Conservation (phyloP, 2,329 filamentous ascomycete species). For the Passalora sequoiae region DNA sequence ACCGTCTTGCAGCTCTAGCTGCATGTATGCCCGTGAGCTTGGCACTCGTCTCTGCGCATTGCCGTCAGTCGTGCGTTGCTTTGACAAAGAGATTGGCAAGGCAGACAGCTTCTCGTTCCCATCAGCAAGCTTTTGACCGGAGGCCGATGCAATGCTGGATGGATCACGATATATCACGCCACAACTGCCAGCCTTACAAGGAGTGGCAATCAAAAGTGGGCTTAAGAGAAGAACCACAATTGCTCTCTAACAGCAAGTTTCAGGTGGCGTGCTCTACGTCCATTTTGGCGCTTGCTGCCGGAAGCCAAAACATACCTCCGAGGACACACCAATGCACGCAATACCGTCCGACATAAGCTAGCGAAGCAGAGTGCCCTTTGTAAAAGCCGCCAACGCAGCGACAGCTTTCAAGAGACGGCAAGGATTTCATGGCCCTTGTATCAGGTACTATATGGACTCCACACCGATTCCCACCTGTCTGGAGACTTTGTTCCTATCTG, state of each 20-base stretch:
- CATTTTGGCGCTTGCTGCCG: constrained; percentile 1
- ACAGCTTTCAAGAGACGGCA: too few species aligned
- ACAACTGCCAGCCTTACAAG: background rate
- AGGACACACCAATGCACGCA: background rate
- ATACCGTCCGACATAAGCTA: background rate
- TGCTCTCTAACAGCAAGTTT: constrained; percentile 1
- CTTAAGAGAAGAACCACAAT: background rate
- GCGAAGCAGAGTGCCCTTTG: background rate
- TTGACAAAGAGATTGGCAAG: constrained; percentile 1
- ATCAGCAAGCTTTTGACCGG: too few species aligned
- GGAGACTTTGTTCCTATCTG: background rate
- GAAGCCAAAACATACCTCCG: background rate
- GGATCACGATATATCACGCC: background rate
- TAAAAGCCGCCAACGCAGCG: background rate
- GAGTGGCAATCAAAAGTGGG: background rate
- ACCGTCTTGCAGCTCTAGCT: constrained; percentile 3
- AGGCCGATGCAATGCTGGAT: too few species aligned
- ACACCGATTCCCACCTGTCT: constrained; percentile 1
- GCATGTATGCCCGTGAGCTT: background rate
- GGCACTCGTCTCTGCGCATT: constrained; percentile 3
- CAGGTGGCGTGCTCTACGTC: constrained; percentile 1
- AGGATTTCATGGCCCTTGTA: background rate
- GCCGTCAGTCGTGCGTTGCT: background rate
- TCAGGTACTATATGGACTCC: background rate
- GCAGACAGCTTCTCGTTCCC: too few species aligned